Conservation (phyloP, 495 filamentous ascomycete genomes). For the Xylaria acuta region DNA sequence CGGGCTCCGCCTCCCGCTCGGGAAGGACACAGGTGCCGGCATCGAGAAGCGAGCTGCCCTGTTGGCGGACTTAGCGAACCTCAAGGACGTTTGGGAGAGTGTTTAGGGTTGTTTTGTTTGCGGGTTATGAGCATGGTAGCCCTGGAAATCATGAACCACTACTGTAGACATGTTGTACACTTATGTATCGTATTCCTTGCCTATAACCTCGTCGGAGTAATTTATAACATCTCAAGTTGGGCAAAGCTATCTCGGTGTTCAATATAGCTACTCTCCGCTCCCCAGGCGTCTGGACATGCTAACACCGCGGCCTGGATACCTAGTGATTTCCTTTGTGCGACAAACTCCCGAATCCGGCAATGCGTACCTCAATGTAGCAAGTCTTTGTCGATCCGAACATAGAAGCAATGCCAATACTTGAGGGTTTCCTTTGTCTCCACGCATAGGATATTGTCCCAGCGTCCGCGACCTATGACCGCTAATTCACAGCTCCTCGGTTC, state of each 20-base stretch:
- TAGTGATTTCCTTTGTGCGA: background rate
- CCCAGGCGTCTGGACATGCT: too few relatives aligned
- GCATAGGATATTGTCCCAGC: background rate
- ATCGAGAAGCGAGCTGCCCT: constrained; percentile 25
- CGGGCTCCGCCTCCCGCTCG: constrained; percentile 29
- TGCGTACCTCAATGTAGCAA: background rate
- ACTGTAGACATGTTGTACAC: background rate
- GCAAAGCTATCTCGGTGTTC: background rate
- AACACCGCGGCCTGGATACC: background rate
- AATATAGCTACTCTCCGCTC: background rate
- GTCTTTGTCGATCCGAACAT: background rate
- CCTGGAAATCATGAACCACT: background rate
- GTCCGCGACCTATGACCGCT: background rate
- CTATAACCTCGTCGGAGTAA: background rate
- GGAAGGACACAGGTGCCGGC: constrained; percentile 27
- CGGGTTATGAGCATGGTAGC: background rate
- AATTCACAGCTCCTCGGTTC: background rate
- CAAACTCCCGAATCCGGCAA: background rate
- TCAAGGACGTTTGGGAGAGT: constrained; percentile 33
- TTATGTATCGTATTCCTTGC: background rate
- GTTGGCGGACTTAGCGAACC: constrained; percentile 13
- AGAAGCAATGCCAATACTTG: background rate
- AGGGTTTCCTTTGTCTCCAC: background rate
- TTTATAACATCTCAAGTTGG: background rate
- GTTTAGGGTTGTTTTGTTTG: constrained; percentile 10